phyloP scores from a whole-genome alignment of 2,329 filamentous ascomycete genomes.

The Claviceps pazoutovae region DNA sequence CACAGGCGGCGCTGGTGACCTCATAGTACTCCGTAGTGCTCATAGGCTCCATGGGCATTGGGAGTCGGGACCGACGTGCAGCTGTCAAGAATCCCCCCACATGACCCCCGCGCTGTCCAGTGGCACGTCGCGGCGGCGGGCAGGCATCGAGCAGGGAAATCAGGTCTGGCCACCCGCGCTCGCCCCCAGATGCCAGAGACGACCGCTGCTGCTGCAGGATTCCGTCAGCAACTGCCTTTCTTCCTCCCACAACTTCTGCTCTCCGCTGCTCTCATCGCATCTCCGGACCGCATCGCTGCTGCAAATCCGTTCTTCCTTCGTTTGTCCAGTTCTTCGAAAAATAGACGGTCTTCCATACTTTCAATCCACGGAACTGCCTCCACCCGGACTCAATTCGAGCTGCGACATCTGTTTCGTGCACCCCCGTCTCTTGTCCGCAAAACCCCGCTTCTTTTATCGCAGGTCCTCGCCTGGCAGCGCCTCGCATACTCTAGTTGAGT shows the following conservation, averaged over 20 bases:
- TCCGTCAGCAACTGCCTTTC: neutral
- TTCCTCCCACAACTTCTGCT: neutral
- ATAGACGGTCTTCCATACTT: neutral
- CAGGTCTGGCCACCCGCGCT: too few relatives aligned
- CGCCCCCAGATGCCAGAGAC: too few relatives aligned
- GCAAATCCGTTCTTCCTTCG: neutral
- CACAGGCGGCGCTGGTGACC: constrained; percentile 1
- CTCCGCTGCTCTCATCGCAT: neutral
- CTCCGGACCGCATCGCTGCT: neutral
- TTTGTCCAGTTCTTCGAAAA: neutral
- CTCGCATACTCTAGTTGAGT: neutral
- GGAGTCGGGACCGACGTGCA: neutral
- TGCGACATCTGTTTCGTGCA: neutral
- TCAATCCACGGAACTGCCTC: neutral
- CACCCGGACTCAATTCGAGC: neutral
- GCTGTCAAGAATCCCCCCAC: neutral
- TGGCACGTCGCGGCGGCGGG: neutral
- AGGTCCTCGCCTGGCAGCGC: neutral
- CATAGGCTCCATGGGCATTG: too few relatives aligned
- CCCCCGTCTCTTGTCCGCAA: neutral
- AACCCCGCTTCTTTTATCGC: neutral
- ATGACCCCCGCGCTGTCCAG: neutral
- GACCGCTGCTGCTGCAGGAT: too few relatives aligned
- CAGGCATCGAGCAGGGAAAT: neutral
- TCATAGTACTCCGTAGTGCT: neutral